Evolutionary conservation across 257 asterid species (phyloP).

Genomic region (Solanum pinnatisectum): DNA sequence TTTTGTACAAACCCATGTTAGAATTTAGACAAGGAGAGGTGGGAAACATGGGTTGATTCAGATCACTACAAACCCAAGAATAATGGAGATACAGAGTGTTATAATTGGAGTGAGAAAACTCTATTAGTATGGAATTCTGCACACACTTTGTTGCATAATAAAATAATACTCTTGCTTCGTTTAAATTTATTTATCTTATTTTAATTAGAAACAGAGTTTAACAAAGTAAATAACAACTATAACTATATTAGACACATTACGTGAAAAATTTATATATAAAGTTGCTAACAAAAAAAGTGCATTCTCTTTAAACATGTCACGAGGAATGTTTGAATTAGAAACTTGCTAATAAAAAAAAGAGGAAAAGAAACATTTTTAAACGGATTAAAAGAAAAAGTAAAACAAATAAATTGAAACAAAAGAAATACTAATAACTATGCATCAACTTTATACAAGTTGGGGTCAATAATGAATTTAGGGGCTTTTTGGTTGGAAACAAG

Average conservation of each 20-base stretch:
- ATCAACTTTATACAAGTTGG: not conserved
- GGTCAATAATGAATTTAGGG: not conserved
- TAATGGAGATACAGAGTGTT: not conserved
- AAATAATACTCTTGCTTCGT: fast-evolving
- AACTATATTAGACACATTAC: not conserved
- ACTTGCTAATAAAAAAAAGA: not conserved
- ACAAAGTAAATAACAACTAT: too few species aligned
- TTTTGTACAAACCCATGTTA: slow-evolving; percentile 25
- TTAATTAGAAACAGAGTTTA: too few species aligned
- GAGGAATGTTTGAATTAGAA: not conserved
- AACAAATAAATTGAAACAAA: not conserved
- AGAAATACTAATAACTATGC: not conserved
- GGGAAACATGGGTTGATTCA: slow-evolving; percentile 15
- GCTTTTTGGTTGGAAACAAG: not conserved
- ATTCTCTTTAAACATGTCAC: too few species aligned
- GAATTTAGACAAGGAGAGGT: slow-evolving; percentile 12
- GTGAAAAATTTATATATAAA: not conserved
- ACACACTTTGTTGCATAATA: not conserved
- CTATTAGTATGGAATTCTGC: not conserved
- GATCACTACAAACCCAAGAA: slow-evolving; percentile 14
- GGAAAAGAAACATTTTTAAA: too few species aligned
- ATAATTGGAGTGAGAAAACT: slow-evolving; percentile 55
- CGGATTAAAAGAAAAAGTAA: not conserved
- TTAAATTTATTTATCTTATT: too few species aligned
- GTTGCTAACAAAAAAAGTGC: too few species aligned